Base-by-base conservation (phyloP, 2,329 filamentous ascomycete species). In the Pyrenochaeta sp. region DNA sequence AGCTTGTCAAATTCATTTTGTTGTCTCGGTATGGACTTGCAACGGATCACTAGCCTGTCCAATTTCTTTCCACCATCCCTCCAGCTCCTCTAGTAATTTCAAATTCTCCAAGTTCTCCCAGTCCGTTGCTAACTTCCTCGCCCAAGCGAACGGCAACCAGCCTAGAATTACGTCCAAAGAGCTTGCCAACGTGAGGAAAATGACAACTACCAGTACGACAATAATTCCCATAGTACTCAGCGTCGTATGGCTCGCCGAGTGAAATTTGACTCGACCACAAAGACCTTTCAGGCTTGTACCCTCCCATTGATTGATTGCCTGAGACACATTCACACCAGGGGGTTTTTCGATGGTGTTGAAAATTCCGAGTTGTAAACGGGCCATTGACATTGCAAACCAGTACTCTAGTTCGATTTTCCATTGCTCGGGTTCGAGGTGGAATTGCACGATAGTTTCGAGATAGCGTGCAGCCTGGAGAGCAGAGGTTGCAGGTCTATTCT, bases 261-360 rank as follows among this genome's bases (percentile, higher is more conserved):
- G 46, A 31, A 42, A 49, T 15, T 42, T 49, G 12, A 42, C 35
- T 10, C 46, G 14, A 15, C 46, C 46, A 33, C 46, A 49, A n/a
- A 49, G 23, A 6, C 35, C 15, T n/a, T 33, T 41, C 27, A 42
- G 20, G 12, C 29, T 18, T 11, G n/a, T 15, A 6, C 36, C 18
- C 4, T 49, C 37, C 46, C 46, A 49, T 10, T 14, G 30, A 35
- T 42, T 49, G 18, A 42, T 31, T 2, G 36, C 36, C 7, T 42
- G 23, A 7, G 36, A 23, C 12, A 14, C 36, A 49, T 49, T 27
- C 2, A 49, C 27, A 17, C 46, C 37, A n/a, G 46, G 27, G 1
- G 46, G 37, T 23, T 41, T 42, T 37, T 42, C 36, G 27, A 49
- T 49, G 36, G 36, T 49, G 15, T 49, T 49, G 37, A 42, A 49